Evolutionary conservation across 768 basidiomycete genomes (phyloP).

Genomic region (Gloeopeniophorella convolvens): DNA sequence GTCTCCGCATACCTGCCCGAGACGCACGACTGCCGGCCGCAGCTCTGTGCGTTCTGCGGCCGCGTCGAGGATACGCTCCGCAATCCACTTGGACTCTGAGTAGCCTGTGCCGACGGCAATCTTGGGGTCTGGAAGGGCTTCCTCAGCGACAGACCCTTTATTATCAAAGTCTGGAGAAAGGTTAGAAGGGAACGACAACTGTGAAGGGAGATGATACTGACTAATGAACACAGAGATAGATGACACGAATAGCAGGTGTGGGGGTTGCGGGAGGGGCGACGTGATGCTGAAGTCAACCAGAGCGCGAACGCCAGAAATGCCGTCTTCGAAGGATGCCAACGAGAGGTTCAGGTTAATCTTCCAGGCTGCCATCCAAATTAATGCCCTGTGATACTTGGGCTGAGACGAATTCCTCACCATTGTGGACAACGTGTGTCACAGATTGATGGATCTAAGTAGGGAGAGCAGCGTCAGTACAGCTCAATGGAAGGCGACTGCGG

Average conservation of each 20-base stretch:
- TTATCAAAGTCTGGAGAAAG: slow-evolving; percentile 21
- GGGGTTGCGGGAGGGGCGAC: slow-evolving; percentile 13
- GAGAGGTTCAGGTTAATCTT: slow-evolving; percentile 23
- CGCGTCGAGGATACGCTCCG: slow-evolving; percentile 22
- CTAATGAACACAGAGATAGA: slow-evolving; percentile 23
- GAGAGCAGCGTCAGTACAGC: background rate
- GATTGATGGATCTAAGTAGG: slow-evolving; percentile 7
- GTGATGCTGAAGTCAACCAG: slow-evolving; percentile 23
- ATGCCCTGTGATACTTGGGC: background rate
- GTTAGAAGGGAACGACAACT: background rate
- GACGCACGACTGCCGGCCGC: slow-evolving; percentile 21
- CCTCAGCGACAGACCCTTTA: slow-evolving; percentile 18
- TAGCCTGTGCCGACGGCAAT: slow-evolving; percentile 21
- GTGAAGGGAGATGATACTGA: background rate
- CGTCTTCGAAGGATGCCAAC: slow-evolving; percentile 22
- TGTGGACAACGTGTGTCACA: slow-evolving; percentile 23
- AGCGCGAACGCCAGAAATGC: slow-evolving; percentile 17
- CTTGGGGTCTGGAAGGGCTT: slow-evolving; percentile 12
- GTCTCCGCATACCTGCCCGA: slow-evolving; percentile 27
- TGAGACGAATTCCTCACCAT: slow-evolving; percentile 15
- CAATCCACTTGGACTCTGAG: slow-evolving; percentile 24
- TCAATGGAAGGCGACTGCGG: background rate
- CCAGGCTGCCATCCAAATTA: slow-evolving; percentile 19
- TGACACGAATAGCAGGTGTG: slow-evolving; percentile 23
- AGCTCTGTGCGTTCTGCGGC: slow-evolving; percentile 17